Evolutionary conservation across 768 basidiomycete species (phyloP).

Genomic region (Serendipita indica): DNA sequence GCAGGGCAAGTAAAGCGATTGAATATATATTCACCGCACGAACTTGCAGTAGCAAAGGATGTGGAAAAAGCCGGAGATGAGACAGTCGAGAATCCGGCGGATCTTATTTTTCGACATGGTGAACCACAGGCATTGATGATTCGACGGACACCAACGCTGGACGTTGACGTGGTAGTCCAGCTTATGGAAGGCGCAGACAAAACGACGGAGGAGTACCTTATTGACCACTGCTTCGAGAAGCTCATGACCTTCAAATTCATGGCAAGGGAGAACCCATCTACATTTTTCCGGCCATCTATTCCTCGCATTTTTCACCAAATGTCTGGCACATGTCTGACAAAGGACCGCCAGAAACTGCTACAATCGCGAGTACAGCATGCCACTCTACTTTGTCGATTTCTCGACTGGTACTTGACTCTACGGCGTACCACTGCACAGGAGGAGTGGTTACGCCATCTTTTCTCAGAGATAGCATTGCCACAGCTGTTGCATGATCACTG

Average conservation of each 20-base stretch:
- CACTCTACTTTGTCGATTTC: neutral
- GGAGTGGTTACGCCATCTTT: too few species aligned
- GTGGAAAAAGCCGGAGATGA: neutral
- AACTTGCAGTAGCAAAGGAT: too few species aligned
- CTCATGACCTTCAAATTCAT: neutral
- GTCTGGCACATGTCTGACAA: neutral
- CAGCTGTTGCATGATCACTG: too few species aligned
- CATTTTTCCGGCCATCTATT: neutral
- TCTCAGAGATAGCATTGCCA: too few species aligned
- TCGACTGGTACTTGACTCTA: neutral
- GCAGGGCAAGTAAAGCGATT: neutral
- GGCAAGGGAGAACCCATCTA: neutral
- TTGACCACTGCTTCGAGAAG: neutral
- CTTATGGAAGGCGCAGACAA: neutral
- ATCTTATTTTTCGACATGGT: neutral
- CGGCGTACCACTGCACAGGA: neutral
- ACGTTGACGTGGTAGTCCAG: neutral
- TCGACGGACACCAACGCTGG: neutral
- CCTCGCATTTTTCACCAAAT: neutral
- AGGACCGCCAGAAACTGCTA: neutral
- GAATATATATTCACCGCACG: neutral
- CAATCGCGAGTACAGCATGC: neutral
- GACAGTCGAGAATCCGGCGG: neutral
- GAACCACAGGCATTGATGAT: neutral
- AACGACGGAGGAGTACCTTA: neutral